Base-by-base conservation (phyloP, 305 asterid genomes). In the Ajuga reptans region DNA sequence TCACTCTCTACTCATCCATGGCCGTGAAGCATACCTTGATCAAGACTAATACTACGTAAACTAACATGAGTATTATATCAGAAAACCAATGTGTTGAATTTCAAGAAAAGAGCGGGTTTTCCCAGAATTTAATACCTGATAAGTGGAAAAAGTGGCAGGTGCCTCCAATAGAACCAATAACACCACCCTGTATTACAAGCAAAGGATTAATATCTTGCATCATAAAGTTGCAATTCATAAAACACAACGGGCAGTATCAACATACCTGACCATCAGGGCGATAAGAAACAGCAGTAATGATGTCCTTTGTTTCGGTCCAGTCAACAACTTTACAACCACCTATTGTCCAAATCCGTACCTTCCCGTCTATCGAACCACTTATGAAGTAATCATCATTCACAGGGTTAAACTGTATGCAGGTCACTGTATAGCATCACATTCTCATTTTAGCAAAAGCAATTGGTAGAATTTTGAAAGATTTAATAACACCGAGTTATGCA, bases 321-420 rank as follows among this genome's bases (percentile, higher is more conserved):
- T 84, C 90, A 66, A 91, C 85, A 77, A 91, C 97, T 72, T 83
- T 89, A 75, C 86, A 66, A 56, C 82, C 78, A 72, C 64, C 75
- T 39, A 84, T 72, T 18, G 79, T 77, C 97, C 97, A 91, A 68
- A 89, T 91, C 31, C 97, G 91, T 68, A 85, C 85, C 83, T 91
- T 91, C 65, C 97, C 97, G 68, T 91, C 97, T 49, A 91, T 87
- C 45, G 97, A 89, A 74, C 97, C 95, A 68, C 91, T 91, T 72
- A 91, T 72, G 82, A 91, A 91, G 81, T 76, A 77, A 75, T 87
- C 84, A 62, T 84, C 84, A 49, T 82, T 81, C 75, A 77, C 72
- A 9, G 97, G 97, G 72, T 86, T 83, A 81, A 91, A 89, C 34
- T 87, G 96, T 71, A 81, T 68, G 72, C 89, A 86, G 51, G 97